Evolutionary conservation across 768 basidiomycete species (phyloP), one percentile per base, ranked within the genome.

Genomic region (Tephrocybe rancida): DNA sequence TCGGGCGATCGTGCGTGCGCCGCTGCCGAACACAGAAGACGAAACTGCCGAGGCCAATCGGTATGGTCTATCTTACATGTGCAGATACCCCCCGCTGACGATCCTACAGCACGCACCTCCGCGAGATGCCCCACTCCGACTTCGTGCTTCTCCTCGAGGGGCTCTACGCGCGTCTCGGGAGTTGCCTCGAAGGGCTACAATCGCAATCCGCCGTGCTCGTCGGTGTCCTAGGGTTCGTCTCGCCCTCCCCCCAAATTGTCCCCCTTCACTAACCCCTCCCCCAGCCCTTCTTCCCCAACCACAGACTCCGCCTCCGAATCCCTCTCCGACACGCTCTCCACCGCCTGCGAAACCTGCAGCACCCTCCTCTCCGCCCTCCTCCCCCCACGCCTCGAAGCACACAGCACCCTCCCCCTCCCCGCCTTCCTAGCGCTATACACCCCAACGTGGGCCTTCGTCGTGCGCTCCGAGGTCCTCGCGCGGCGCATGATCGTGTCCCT

Each of bases 401-500:
- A 96, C 67, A 79, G 89, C 0, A 72, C 79, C 11, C 79, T 98
- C 21, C 76, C 84, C 21, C 71, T 98, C 29, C 71, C 78, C 3
- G 83, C 87, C 41, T 98, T 98, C 72, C 73, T 92, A 29, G 79
- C 76, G 10, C 77, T 98, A 52, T 96, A 95, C 76, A 86, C 88
- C 50, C 80, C 83, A 60, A 86, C 90, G 1, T 98, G 96, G 96
- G 71, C 79, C 22, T 98, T 98, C 61, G 93, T 98, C 8, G 81
- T 97, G 22, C 79, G 78, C 58, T 93, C 91, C 64, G 96, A 99
- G 67, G 82, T 86, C 25, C 75, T 97, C 25, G 92, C 89, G 58
- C 80, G 86, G 49, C 78, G 88, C 59, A 98, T 98, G 93, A 95
- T 98, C 53, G 92, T 98, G 51, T 89, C 92, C 5, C 74, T 98